These are phyloP conservation scores for Cadophora gregata DNA, from an alignment of 2,329 filamentous ascomycete species.

Conservation along the genomic window DNA sequence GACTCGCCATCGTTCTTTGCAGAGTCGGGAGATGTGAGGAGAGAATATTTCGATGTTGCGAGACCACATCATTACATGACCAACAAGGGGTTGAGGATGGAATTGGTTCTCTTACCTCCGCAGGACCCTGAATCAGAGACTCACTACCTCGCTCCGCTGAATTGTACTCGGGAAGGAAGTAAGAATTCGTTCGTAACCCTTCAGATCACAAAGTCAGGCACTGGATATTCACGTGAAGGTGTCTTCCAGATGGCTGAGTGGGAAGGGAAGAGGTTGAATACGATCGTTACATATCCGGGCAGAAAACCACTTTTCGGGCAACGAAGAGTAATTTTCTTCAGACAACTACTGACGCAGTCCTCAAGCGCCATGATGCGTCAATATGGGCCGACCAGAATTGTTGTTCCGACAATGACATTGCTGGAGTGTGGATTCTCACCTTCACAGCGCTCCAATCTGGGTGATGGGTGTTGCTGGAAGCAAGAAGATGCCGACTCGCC, in stretches of 20 bases:
- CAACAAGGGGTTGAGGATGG: conserved; percentile 4
- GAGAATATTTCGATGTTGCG: not conserved
- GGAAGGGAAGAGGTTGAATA: not conserved
- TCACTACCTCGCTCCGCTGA: not conserved
- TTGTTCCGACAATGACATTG: conserved; percentile 4
- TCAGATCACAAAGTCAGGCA: not conserved
- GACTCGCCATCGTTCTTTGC: conserved; percentile 2
- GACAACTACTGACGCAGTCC: not conserved
- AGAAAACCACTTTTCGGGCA: not conserved
- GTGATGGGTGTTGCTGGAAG: not conserved
- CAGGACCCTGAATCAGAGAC: not conserved
- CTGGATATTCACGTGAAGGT: not conserved
- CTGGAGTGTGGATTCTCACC: conserved; percentile 4
- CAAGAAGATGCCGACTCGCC: conserved; percentile 7
- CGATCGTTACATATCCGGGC: not conserved
- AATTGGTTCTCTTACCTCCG: not conserved
- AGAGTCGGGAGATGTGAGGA: not conserved
- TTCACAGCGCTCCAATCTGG: not conserved
- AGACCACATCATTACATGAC: conserved; percentile 3
- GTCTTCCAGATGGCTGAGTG: not conserved
- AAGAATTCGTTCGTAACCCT: not conserved
- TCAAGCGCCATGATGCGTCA: no score
- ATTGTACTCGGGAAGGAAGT: conserved; percentile 2
- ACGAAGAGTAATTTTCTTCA: conserved; percentile 4
- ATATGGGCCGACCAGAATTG: not conserved